These are phyloP conservation scores for Suillus occidentalis DNA, from an alignment of 768 basidiomycete genomes.

Conservation along the genomic window DNA sequence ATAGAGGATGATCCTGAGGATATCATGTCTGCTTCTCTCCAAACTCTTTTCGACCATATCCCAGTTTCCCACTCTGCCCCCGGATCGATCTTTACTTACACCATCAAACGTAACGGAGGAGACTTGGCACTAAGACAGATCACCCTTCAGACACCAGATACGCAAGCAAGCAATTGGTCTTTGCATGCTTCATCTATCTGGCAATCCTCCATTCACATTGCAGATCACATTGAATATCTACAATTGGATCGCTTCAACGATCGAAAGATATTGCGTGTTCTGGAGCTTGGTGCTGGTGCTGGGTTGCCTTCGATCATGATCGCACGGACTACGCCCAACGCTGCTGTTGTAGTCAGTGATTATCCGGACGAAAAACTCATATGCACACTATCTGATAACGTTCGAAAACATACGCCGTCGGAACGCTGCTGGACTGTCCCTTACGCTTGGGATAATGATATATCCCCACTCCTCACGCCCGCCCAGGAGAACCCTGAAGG, in stretches of 20 bases:
- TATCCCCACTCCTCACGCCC: constrained; percentile 19
- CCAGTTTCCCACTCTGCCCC: constrained; percentile 62
- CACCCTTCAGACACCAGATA: constrained; percentile 53
- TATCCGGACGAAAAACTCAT: constrained; percentile 71
- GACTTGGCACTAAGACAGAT: constrained; percentile 13
- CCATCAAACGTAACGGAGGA: constrained; percentile 6
- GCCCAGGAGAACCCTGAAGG: constrained; percentile 5
- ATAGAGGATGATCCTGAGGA: constrained; percentile 53
- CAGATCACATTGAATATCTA: constrained; percentile 59
- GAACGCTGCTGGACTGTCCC: constrained; percentile 52
- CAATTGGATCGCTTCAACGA: constrained; percentile 32
- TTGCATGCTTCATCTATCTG: constrained; percentile 80
- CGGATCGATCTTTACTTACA: constrained; percentile 53
- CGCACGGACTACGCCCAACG: constrained; percentile 45
- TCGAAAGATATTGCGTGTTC: constrained; percentile 35
- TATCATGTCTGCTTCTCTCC: constrained; percentile 63
- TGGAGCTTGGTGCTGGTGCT: constrained; percentile 75
- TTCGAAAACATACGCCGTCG: constrained; percentile 51
- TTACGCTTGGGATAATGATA: constrained; percentile 65
- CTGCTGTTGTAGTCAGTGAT: constrained; percentile 57
- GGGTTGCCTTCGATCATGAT: constrained; percentile 73
- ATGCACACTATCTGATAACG: constrained; percentile 55
- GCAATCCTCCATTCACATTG: constrained; percentile 65
- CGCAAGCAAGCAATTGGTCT: constrained; percentile 67
- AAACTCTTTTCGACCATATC: constrained; percentile 58